These are phyloP conservation scores for Myxozyma neotropica DNA, from an alignment of 805 yeast genomes.

Conservation along the genomic window DNA sequence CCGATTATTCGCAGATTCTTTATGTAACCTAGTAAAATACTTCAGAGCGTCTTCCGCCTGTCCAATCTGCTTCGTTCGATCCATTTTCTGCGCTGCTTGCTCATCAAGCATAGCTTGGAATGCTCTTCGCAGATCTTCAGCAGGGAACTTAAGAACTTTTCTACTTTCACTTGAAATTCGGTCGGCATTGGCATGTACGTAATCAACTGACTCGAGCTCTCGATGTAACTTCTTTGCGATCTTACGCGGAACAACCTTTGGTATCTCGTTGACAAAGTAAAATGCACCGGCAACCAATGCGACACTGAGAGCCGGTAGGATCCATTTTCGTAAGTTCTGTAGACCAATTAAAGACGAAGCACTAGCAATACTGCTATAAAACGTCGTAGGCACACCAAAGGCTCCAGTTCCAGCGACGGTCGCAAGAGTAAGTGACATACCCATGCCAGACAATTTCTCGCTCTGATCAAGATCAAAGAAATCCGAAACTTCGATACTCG, in stretches of 20 bases:
- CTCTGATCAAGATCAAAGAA: slow-evolving; percentile 57
- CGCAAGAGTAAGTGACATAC: slow-evolving; percentile 33
- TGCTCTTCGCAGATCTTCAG: slow-evolving; percentile 73
- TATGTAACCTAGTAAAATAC: slow-evolving; percentile 56
- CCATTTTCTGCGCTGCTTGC: slow-evolving; percentile 58
- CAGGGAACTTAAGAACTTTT: slow-evolving; percentile 76
- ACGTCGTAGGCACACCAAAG: slow-evolving; percentile 24
- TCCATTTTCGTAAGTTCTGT: slow-evolving; percentile 45
- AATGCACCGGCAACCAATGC: slow-evolving; percentile 57
- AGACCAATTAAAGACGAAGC: slow-evolving; percentile 16
- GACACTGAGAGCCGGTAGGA: slow-evolving; percentile 56
- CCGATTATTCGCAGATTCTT: slow-evolving; percentile 38
- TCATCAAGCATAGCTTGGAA: slow-evolving; percentile 69
- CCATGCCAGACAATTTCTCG: slow-evolving; percentile 29
- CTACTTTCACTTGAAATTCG: slow-evolving; percentile 82
- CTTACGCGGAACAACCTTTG: slow-evolving; percentile 84
- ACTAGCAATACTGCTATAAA: slow-evolving; percentile 11
- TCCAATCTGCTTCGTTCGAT: slow-evolving; percentile 53
- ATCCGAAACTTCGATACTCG: slow-evolving; percentile 66
- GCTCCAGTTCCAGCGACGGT: slow-evolving; percentile 31
- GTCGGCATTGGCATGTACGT: slow-evolving; percentile 73
- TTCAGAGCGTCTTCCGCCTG: slow-evolving; percentile 58
- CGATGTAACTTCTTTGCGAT: slow-evolving; percentile 68
- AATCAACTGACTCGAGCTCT: slow-evolving; percentile 69
- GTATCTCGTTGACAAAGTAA: slow-evolving; percentile 77